Evolutionary conservation across 2,329 filamentous ascomycete species (phyloP), one percentile per base, ranked within the genome.

Genomic region (Helminthosporium solani): DNA sequence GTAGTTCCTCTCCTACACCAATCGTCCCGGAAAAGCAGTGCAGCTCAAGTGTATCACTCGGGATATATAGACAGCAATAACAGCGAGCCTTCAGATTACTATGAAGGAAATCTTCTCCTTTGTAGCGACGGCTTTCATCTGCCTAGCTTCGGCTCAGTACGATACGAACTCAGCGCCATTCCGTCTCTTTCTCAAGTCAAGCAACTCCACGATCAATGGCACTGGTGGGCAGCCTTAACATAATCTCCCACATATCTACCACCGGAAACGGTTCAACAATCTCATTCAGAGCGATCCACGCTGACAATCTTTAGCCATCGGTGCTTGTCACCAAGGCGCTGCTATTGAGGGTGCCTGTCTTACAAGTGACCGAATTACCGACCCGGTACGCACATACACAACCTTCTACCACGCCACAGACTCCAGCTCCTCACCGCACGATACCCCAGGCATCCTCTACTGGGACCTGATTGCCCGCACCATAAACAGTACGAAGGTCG

Each of bases 311-410:
- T n/a, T 41, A 45, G 56, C 50, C 23, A 49, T 64, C 2, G 56
- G 56, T 28, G 56, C 58, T 20, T 65, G 74, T 60, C 74, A 77
- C 46, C 67, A 73, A 60, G 73, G 74, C 28, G 74, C 73, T 30
- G 73, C 68, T 3, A 73, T 73, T 42, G 73, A 77, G 58, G 70
- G 64, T 12, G 67, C 76, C 28, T 64, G 62, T 33, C 39, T 40
- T 7, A 49, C 42, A 9, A 27, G 40, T 3, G 28, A 49, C 14
- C 52, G 40, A 7, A 20, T 42, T 7, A 18, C 36, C 7, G 46
- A 55, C 14, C 40, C 45, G 16, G 33, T 56, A 16, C 25, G 20
- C 5, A 39, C 48, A 23, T 56, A 64, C 44, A 57, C 47, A 5
- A 56, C 56, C 40, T 66, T 59, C 44, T 64, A 61, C 35, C 53